Base-by-base conservation (phyloP, 371 early-diverging fungal genomes). In the Polyrhizophydium stewartii region DNA sequence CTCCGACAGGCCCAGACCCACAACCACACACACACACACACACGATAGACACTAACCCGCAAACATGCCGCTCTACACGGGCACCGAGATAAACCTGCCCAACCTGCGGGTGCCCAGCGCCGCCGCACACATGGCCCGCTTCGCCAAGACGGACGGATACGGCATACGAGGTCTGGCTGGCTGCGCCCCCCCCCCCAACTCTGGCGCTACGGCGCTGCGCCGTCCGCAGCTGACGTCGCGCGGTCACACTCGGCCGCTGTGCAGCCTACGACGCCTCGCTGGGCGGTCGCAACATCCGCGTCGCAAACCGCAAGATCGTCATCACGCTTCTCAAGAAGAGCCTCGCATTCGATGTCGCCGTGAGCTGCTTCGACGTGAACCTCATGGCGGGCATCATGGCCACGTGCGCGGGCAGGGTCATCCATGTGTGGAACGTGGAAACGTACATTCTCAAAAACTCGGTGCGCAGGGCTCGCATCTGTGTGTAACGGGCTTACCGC, bases 301-400 rank as follows among this genome's bases (percentile, higher is more conserved):
- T 79, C 35, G 82, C 81, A 7, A 67, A 73, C 35, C 64, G 83
- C 31, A 55, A 75, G 10, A 66, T 78, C 30, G 76, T 82, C 55
- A 67, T 67, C 2, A 64, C 72, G 21, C 65, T 65, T 1, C 68
- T 82, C 21, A 67, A 73, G 40, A 63, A 68, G 41, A 70, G 75
- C 38, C 65, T 82, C 19, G 75, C 74, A 2, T 53, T 79, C 31
- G 83, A 82, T 49, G 60, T 69, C 22, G 33, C 59, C 7, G 68
- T 82, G 28, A 24, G 68, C 0, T 60, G 63, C 49, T 74, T 82
- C 47, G 79, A 79, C 51, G 49, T 82, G 2, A 64, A 67, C 47
- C 28, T 60, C 17, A 27, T 32, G 25, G 38, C 65, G 1, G 52
- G 63, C n/a, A 31, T 66, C 22, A 31, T 76, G 51, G 66, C 70